Percentiles rank a stretch among this genome's conserved stretches.
Evolutionary conservation across 1,284 basidiomycete species (phyloP).

Genomic region (Limonomyces culmigenus): DNA sequence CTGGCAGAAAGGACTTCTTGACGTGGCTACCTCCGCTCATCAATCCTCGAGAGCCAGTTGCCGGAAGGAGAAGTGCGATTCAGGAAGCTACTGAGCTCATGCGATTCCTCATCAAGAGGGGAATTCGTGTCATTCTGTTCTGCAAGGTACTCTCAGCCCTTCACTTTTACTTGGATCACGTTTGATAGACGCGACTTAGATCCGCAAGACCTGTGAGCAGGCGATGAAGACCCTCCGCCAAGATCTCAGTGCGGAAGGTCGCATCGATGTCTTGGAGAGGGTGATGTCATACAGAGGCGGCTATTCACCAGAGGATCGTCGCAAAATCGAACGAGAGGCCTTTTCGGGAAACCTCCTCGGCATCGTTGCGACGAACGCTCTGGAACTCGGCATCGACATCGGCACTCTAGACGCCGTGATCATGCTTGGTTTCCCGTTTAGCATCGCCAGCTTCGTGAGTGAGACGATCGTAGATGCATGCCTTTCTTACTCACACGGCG

Average conservation of each 20-base stretch:
- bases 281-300: conserved; percentile 81
- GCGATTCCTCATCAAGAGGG: conserved; percentile 68
- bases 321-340: conserved; percentile 74
- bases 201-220: conserved; percentile 70
- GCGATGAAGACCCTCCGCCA: conserved; percentile 68
- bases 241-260: conserved; percentile 60
- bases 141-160: conserved; percentile 44
- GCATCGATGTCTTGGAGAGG: conserved; percentile 58
- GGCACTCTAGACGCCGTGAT: conserved; percentile 80
- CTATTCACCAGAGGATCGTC: conserved; percentile 46
- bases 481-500: conserved; percentile 2
- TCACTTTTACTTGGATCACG: not conserved
- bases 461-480: conserved; percentile 1
- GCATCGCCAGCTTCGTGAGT: conserved; percentile 60
- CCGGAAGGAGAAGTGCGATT: conserved; percentile 47
- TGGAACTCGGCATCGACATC: conserved; percentile 87
- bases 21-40: conserved; percentile 64
- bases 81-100: conserved; percentile 63
- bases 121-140: conserved; percentile 74
- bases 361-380: conserved; percentile 81
- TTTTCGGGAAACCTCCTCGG: conserved; percentile 73
- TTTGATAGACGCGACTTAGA: conserved; percentile 20
- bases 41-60: conserved; percentile 36
- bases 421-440: conserved; percentile 77
- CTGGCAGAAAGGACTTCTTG: conserved; percentile 64